A percentile compares a stretch with the other conserved stretches of the same genome.
These are phyloP conservation scores for Skeletonema menzelii DNA, from an alignment of 108 stramenopile species.

Conservation along the genomic window DNA sequence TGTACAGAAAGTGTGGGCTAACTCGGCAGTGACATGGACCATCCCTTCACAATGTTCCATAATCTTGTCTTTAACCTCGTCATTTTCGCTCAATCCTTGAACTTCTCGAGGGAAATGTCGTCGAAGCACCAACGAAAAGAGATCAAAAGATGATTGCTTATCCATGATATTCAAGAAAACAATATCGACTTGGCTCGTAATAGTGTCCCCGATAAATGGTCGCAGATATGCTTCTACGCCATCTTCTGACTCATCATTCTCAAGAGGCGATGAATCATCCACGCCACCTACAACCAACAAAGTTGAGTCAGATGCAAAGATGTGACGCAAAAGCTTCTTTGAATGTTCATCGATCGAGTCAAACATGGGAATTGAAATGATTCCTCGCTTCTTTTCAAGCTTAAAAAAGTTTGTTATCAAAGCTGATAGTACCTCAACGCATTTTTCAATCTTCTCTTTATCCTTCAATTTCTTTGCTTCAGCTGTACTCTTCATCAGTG, in stretches of 20 bases:
- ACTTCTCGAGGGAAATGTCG: slow-evolving; percentile 14
- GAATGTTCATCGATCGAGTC: slow-evolving; percentile 25
- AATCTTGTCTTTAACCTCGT: slow-evolving; percentile 12
- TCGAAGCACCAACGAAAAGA: slow-evolving; percentile 21
- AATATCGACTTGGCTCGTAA: neutral
- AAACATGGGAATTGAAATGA: slow-evolving; percentile 18
- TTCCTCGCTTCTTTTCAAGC: slow-evolving; percentile 14
- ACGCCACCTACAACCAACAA: slow-evolving; percentile 19
- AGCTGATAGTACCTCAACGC: slow-evolving; percentile 18
- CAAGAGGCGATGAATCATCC: neutral
- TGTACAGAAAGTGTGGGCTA: slow-evolving; percentile 21
- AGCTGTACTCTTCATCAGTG: slow-evolving; percentile 8
- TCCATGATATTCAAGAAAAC: slow-evolving; percentile 9
- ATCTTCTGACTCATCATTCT: neutral
- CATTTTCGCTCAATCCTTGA: slow-evolving; percentile 2
- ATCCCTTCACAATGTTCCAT: slow-evolving; percentile 16
- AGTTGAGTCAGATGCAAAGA: slow-evolving; percentile 9
- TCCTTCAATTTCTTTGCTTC: slow-evolving; percentile 24
- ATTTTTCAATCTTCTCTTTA: slow-evolving; percentile 28
- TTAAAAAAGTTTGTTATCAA: slow-evolving; percentile 13
- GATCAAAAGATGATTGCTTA: slow-evolving; percentile 16
- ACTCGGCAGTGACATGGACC: slow-evolving; percentile 17
- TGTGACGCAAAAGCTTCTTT: slow-evolving; percentile 25
- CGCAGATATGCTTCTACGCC: neutral
- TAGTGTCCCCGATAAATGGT: slow-evolving; percentile 1